phyloP scores from a whole-genome alignment of 768 basidiomycete species.

The Dendrothele bispora region DNA sequence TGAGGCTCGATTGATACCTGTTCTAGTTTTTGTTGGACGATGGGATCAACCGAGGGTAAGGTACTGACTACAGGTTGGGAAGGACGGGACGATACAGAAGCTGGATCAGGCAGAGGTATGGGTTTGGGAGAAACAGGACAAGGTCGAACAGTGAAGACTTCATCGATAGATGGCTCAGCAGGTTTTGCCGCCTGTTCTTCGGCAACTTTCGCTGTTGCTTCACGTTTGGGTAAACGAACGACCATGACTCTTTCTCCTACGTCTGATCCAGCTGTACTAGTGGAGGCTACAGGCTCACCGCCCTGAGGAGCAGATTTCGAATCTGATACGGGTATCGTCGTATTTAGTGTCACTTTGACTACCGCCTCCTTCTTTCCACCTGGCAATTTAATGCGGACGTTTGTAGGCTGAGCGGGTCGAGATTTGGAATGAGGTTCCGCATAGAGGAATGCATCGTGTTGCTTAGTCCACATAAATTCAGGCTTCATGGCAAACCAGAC shows the following conservation, averaged over 20 bases:
- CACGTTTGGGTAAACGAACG: constrained; percentile 53
- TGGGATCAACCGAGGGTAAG: constrained; percentile 28
- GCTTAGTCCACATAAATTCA: constrained; percentile 82
- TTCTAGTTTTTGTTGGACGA: constrained; percentile 37
- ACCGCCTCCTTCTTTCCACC: constrained; percentile 41
- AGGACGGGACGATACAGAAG: constrained; percentile 12
- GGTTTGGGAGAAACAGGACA: constrained; percentile 41
- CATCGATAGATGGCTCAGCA: constrained; percentile 46
- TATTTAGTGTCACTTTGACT: no score
- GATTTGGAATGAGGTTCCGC: constrained; percentile 59
- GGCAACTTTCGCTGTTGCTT: constrained; percentile 34
- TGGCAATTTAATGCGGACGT: constrained; percentile 65
- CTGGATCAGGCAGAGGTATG: constrained; percentile 24
- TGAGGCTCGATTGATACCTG: constrained; percentile 35
- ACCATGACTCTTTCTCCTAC: constrained; percentile 45
- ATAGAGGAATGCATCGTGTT: constrained; percentile 74
- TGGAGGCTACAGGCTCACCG: constrained; percentile 9
- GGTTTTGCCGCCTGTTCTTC: constrained; percentile 21
- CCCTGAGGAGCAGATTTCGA: constrained; percentile 8
- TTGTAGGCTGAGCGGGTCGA: constrained; percentile 53
- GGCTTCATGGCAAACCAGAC: constrained; percentile 77
- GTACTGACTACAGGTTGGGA: constrained; percentile 20
- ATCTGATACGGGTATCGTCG: no score
- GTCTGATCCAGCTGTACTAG: constrained; percentile 31
- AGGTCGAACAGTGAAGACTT: constrained; percentile 59